A percentile compares a stretch with the other conserved stretches of the same genome.
phyloP scores from a whole-genome alignment of 106 monocot genomes.

The Allium fistulosum region DNA sequence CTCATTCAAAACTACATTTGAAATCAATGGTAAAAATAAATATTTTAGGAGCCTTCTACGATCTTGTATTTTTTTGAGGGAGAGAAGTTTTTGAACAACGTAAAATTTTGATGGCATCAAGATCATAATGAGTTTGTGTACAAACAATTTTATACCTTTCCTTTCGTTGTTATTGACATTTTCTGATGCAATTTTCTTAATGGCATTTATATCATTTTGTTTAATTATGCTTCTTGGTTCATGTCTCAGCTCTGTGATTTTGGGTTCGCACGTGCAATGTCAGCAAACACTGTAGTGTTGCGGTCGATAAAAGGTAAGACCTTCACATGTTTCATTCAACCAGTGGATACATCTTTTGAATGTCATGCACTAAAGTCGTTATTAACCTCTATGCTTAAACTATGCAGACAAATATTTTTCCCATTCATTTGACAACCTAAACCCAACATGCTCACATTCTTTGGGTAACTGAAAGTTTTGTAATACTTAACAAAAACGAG shows the following conservation, averaged over 20 bases:
- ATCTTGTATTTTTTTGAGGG: too few relatives aligned
- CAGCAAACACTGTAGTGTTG: constrained; percentile 93
- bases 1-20: too few relatives aligned
- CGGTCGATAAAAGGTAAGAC: constrained; percentile 91
- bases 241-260: constrained; percentile 89
- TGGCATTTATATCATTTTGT: neutral
- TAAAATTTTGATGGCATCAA: too few relatives aligned
- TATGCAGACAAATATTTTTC: neutral
- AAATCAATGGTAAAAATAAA: too few relatives aligned
- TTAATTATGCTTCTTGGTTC: constrained; percentile 1
- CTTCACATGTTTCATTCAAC: neutral
- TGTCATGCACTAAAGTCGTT: neutral
- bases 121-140: too few relatives aligned
- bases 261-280: constrained; percentile 99
- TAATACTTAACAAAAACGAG: too few relatives aligned
- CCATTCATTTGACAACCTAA: too few relatives aligned
- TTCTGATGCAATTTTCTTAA: constrained; percentile 2
- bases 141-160: too few relatives aligned
- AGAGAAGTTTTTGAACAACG: too few relatives aligned
- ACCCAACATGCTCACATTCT: neutral
- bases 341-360: too few relatives aligned
- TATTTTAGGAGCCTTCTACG: too few relatives aligned
- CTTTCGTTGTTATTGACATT: neutral
- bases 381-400: neutral
- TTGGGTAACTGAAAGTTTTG: too few relatives aligned